These are phyloP conservation scores for Ganoderma lingzhi DNA, from an alignment of 1,284 basidiomycete species.

Conservation along the genomic window DNA sequence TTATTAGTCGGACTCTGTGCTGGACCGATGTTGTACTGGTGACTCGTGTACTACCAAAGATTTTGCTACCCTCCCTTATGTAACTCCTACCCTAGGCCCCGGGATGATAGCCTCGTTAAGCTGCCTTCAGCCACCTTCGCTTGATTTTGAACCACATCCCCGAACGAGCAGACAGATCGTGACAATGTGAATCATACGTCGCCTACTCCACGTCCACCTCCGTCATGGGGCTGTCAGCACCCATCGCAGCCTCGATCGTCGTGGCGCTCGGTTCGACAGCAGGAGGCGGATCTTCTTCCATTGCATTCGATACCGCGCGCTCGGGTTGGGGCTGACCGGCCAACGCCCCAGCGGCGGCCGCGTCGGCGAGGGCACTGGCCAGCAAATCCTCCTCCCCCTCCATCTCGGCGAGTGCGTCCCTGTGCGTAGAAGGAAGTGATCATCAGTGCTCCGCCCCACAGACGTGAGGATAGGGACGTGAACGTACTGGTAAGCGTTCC, in stretches of 20 bases:
- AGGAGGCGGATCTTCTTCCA: no score
- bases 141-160: not conserved
- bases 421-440: not conserved
- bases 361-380: not conserved
- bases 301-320: not conserved
- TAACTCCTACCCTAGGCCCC: not conserved
- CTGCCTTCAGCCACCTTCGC: not conserved
- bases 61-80: not conserved
- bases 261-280: not conserved
- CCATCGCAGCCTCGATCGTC: conserved; percentile 20
- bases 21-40: not conserved
- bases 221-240: conserved; percentile 31
- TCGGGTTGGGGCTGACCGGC: not conserved
- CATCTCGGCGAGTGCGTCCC: conserved; percentile 32
- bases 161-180: not conserved
- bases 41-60: not conserved
- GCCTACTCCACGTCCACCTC: conserved; percentile 22
- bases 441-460: not conserved
- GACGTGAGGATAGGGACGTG: not conserved
- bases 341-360: not conserved
- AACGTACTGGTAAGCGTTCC: conserved; percentile 42
- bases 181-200: not conserved
- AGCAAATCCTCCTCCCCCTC: conserved; percentile 21
- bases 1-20: not conserved
- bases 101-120: not conserved